Conservation (phyloP, 441 rosid species). For the Daphne laureola region DNA sequence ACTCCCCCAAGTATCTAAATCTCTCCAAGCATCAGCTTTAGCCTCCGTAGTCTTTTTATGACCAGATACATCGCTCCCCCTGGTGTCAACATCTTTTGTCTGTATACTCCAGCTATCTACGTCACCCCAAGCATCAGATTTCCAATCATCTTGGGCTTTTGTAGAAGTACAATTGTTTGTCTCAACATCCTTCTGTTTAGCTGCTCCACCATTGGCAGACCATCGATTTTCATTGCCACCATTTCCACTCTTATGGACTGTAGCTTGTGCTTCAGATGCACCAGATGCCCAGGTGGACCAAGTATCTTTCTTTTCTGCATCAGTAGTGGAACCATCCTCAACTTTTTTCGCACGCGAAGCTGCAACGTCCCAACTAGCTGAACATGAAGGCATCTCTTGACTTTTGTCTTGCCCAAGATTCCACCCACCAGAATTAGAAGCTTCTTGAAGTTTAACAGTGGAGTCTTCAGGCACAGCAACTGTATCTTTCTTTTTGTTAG, state of each 20-base stretch:
- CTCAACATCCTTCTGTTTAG: no score
- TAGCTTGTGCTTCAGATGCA: slow-evolving; percentile 11
- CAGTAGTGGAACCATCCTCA: slow-evolving; percentile 14
- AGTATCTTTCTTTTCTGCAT: slow-evolving; percentile 1
- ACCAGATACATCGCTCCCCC: no score
- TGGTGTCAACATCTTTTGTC: no score
- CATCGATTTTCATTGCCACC: not conserved
- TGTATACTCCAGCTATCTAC: no score
- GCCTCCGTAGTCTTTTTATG: no score
- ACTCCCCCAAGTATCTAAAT: no score
- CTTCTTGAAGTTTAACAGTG: no score
- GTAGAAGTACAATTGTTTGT: not conserved
- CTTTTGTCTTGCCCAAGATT: not conserved
- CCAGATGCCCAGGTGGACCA: slow-evolving; percentile 8
- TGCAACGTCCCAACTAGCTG: slow-evolving; percentile 23
- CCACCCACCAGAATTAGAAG: slow-evolving; percentile 1
- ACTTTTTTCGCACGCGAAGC: slow-evolving; percentile 16
- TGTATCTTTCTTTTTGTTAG: no score
- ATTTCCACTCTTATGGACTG: not conserved
- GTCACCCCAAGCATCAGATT: no score
- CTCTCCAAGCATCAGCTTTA: no score
- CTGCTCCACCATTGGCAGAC: no score
- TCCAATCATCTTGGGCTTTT: not conserved
- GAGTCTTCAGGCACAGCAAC: no score
- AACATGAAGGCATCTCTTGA: not conserved